phyloP scores from a whole-genome alignment of 257 asterid species.

The Salvia rosmarinus region DNA sequence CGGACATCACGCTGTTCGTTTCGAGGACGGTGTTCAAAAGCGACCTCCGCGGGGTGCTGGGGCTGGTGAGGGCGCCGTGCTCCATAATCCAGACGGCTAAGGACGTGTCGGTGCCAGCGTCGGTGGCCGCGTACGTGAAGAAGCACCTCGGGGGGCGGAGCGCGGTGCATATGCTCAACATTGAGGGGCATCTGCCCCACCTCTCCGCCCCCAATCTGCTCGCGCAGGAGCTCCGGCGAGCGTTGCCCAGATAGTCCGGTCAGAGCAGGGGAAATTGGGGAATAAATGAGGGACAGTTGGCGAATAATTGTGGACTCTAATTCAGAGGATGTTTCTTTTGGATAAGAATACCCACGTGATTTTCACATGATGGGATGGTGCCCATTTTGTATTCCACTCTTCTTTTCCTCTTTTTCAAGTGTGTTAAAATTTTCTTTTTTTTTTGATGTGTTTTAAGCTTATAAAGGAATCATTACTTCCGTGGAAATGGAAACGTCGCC shows the following conservation, averaged over 20 bases:
- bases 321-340: conserved; percentile 10
- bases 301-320: conserved; percentile 31
- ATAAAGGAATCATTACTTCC: neutral
- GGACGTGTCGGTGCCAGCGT: conserved; percentile 82
- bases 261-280: neutral
- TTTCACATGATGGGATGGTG: conserved; percentile 41
- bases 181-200: conserved; percentile 90
- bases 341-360: conserved; percentile 38
- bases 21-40: conserved; percentile 70
- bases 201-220: conserved; percentile 83
- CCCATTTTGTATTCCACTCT: conserved; percentile 24
- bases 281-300: conserved; percentile 3
- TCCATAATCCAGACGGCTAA: conserved; percentile 78
- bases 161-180: conserved; percentile 65
- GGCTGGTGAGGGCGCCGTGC: conserved; percentile 81
- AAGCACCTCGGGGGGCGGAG: conserved; percentile 79
- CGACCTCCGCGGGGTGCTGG: conserved; percentile 74
- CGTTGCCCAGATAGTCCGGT: conserved; percentile 43
- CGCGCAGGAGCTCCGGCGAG: conserved; percentile 76
- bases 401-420: neutral
- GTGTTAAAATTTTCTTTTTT: neutral
- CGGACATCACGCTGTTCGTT: conserved; percentile 65
- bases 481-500: neutral
- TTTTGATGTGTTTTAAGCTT: neutral
- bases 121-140: conserved; percentile 75